Evolutionary conservation across 306 rosid genomes (phyloP), one percentile per base, ranked within the genome.

Genomic region (Dryas alaskensis): DNA sequence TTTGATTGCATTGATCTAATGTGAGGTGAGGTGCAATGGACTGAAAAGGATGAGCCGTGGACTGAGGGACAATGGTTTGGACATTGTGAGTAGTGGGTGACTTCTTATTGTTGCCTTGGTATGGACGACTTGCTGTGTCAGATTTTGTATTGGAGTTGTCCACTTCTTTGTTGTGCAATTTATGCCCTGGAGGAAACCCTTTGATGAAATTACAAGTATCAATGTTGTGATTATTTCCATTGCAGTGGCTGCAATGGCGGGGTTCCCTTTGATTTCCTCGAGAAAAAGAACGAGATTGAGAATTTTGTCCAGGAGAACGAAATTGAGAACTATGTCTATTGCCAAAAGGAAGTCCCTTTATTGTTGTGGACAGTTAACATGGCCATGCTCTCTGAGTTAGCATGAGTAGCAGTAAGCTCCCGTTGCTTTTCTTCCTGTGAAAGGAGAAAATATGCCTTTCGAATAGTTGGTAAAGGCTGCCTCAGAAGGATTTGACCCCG

Each of bases 41-140:
- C 0, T 52, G 8, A 7, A 52, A 2, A 5, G 4, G 58, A 14
- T 52, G 58, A 16, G 8, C 0, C 22, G 22, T 22, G 22, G 22
- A 1, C 16, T 14, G 8, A 16, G 9, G 1, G 0, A 0, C 19
- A 4, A 0, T 5, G 22, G 2, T 8, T 1, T 14, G 22, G 4
- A 52, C 58, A 52, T 52, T 52, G 22, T 52, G 58, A 52, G 5
- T 13, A 0, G 58, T 16, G 6, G 58, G 8, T 12, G 4, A 8
- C 59, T 6, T 6, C 59, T 1, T 4, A 5, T 53, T 17, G 27
- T 6, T 22, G 0, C 22, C 22, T 22, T 22, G 22, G 22, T 22
- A 22, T 22, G 54, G 2, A 10, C 0, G 60, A 4, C 31, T 50
- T 50, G n/a, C 22, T 22, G 22, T 0, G 22, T 22, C 22, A 22